Base-by-base conservation (phyloP, 202 grass and related monocot species). In the Eragrostis tef region DNA sequence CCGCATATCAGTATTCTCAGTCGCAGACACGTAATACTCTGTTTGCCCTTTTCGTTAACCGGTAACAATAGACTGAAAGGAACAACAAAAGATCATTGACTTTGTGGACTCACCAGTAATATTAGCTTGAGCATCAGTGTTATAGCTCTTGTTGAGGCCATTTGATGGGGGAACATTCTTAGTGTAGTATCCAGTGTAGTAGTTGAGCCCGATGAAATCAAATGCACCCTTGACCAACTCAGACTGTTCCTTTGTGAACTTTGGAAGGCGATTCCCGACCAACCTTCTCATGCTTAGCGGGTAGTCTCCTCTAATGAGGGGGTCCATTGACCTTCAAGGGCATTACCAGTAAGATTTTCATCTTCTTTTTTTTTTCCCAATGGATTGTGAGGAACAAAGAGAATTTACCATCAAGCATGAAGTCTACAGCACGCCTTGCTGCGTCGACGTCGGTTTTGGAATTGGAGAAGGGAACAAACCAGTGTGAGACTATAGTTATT, bases 121-220 rank as follows among this genome's bases (percentile, higher is more conserved):
- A 43, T 89, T 91, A 58, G 67, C 86, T 46, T 36, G 81, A 43
- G 80, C 21, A 78, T 91, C 91, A 6, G 75, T 87, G 25, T 12
- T 47, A 42, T 87, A 89, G 83, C 83, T 89, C 7, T 5, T 64
- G 19, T 81, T 86, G 16, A 82, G 82, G 19, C 64, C 78, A 60
- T 85, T 83, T 43, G 78, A 74, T 6, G 45, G 63, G 20, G 73
- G 81, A 76, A 83, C 68, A 12, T 26, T 67, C 21, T 70, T 8
- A 1, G 77, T 81, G 51, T 82, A 94, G 61, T 81, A 80, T 63
- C 89, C 11, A 57, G 92, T 87, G 76, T 94, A 94, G 53, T 96
- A 93, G 62, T 96, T 93, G 12, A 96, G 54, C 6, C 93, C 93
- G 39, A 96, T 86, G 44, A 96, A 96, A 41, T 96, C 88, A 11